These are phyloP conservation scores for Artemisia annua DNA, from an alignment of 129 eudicot species.

Conservation along the genomic window DNA sequence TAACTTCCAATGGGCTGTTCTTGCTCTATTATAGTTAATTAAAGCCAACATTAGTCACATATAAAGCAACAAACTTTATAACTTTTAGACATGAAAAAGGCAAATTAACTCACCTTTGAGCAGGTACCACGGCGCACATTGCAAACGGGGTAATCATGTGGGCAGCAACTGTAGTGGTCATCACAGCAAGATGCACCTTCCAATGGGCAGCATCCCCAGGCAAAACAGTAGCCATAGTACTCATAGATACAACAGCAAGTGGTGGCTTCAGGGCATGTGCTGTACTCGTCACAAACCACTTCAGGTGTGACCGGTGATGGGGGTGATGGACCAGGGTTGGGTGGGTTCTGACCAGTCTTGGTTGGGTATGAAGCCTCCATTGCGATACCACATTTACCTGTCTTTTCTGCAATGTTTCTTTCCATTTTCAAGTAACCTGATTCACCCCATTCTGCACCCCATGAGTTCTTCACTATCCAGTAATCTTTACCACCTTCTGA, in stretches of 20 bases:
- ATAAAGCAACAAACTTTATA: background rate
- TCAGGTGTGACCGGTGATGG: constrained; percentile 72
- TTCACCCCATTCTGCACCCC: constrained; percentile 94
- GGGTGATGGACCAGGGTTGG: constrained; percentile 85
- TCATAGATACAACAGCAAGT: constrained; percentile 85
- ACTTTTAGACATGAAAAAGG: background rate
- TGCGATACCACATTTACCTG: constrained; percentile 91
- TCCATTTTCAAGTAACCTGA: constrained; percentile 74
- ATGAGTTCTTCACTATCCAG: constrained; percentile 91
- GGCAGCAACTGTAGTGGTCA: constrained; percentile 90
- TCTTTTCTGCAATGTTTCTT: constrained; percentile 47
- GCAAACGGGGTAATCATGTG: constrained; percentile 83
- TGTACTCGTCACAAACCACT: constrained; percentile 66
- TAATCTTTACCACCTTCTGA: constrained; percentile 62
- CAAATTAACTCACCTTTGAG: constrained; percentile 44
- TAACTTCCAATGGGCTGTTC: constrained; percentile 63
- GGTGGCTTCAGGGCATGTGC: constrained; percentile 60
- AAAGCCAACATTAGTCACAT: constrained; percentile 2
- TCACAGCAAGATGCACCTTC: constrained; percentile 90
- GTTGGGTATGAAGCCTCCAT: constrained; percentile 68
- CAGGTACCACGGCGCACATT: constrained; percentile 71
- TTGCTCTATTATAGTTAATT: constrained; percentile 62
- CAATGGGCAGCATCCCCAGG: constrained; percentile 91
- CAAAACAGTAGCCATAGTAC: constrained; percentile 65
- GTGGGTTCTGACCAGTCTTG: constrained; percentile 75